These are phyloP conservation scores for Miscanthus lutarioriparius DNA, from an alignment of 176 grass and related monocot genomes.

Conservation along the genomic window DNA sequence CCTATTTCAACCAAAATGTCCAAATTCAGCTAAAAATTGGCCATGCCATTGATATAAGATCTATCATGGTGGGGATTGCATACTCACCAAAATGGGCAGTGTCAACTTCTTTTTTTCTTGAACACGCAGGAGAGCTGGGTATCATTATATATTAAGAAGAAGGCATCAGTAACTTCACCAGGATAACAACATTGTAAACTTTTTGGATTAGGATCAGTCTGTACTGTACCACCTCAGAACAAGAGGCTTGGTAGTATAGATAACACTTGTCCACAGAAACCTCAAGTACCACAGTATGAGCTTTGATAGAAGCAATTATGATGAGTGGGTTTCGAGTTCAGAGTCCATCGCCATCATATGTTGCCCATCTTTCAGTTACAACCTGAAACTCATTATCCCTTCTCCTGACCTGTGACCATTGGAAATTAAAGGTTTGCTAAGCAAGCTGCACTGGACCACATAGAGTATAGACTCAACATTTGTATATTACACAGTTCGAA, in stretches of 20 bases:
- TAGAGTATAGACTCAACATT: neutral
- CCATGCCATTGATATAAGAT: neutral
- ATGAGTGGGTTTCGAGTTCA: slow-evolving; percentile 29
- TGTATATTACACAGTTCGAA: neutral
- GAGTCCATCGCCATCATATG: slow-evolving; percentile 93
- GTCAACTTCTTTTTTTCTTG: too few relatives aligned
- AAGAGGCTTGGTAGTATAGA: slow-evolving; percentile 11
- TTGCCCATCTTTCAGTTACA: slow-evolving; percentile 91
- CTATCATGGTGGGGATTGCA: neutral
- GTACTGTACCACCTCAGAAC: neutral
- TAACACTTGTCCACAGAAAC: slow-evolving; percentile 6
- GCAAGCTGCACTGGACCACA: neutral
- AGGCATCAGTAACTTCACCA: neutral
- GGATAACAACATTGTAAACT: neutral
- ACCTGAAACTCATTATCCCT: slow-evolving; percentile 82
- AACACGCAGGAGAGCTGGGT: too few relatives aligned
- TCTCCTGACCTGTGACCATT: slow-evolving; percentile 65
- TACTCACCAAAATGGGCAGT: slow-evolving; percentile 28
- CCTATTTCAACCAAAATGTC: neutral
- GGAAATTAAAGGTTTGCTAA: slow-evolving; percentile 22
- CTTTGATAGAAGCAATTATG: slow-evolving; percentile 15
- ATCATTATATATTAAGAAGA: too few relatives aligned
- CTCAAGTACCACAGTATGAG: neutral
- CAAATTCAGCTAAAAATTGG: neutral
- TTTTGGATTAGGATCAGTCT: slow-evolving; percentile 9